Evolutionary conservation across 2,329 filamentous ascomycete genomes (phyloP).

Genomic region (Rugonectria rugulosa): DNA sequence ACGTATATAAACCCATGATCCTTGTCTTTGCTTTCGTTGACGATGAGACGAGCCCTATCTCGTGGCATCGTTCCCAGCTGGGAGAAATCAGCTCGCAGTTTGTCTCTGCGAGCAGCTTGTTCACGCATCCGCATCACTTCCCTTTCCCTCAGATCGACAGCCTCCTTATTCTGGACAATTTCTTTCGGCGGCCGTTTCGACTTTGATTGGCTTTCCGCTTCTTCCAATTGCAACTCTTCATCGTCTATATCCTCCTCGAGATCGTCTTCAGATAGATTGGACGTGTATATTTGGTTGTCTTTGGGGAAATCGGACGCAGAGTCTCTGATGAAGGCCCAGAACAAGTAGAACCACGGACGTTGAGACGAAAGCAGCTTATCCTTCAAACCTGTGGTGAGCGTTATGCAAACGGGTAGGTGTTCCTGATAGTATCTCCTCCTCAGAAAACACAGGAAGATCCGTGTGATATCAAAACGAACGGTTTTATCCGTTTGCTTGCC

Average conservation of each 20-base stretch:
- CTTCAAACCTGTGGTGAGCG: slow-evolving; percentile 21
- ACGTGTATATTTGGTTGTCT: slow-evolving; percentile 43
- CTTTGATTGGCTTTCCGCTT: slow-evolving; percentile 17
- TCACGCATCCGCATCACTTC: slow-evolving; percentile 62
- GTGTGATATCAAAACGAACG: slow-evolving; percentile 41
- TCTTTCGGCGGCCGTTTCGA: slow-evolving; percentile 39
- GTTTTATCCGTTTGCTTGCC: slow-evolving; percentile 17
- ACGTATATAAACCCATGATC: slow-evolving; percentile 70
- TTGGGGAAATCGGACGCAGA: slow-evolving; percentile 41
- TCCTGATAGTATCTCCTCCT: slow-evolving; percentile 36
- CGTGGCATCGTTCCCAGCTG: slow-evolving; percentile 51
- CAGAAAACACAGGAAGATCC: slow-evolving; percentile 42
- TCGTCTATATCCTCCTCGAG: slow-evolving; percentile 20
- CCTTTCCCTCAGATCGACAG: slow-evolving; percentile 61
- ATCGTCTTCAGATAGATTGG: slow-evolving; percentile 26
- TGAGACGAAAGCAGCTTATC: slow-evolving; percentile 23
- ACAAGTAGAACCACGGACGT: slow-evolving; percentile 26
- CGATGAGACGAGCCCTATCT: slow-evolving; percentile 62
- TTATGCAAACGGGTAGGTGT: slow-evolving; percentile 27
- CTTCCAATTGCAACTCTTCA: slow-evolving; percentile 26
- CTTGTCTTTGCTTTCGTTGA: slow-evolving; percentile 72
- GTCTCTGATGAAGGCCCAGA: slow-evolving; percentile 39
- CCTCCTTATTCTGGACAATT: slow-evolving; percentile 46
- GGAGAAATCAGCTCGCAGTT: slow-evolving; percentile 56
- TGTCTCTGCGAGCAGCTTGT: slow-evolving; percentile 60